These are phyloP conservation scores for Pestalotiopsis sp. DNA, from an alignment of 2,329 filamentous ascomycete genomes.

Conservation along the genomic window DNA sequence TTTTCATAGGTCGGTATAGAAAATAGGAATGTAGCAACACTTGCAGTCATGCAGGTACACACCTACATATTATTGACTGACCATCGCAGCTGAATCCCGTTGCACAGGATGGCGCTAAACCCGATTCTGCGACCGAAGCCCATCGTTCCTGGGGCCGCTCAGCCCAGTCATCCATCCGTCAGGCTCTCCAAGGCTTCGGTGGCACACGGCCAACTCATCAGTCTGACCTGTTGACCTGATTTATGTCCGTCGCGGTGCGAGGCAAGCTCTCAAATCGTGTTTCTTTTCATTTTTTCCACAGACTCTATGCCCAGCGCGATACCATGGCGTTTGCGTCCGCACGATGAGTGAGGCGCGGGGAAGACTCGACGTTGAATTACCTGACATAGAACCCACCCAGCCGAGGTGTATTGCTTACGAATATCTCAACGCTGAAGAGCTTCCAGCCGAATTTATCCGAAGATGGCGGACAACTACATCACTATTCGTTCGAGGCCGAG, in stretches of 20 bases:
- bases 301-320: not conserved
- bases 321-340: not conserved
- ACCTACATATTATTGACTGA: not conserved
- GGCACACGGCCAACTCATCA: not conserved
- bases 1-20: not conserved
- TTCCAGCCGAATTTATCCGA: not conserved
- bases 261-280: not conserved
- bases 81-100: not conserved
- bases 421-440: not conserved
- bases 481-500: conserved; percentile 55
- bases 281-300: not conserved
- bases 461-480: conserved; percentile 53
- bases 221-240: not conserved
- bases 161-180: not conserved
- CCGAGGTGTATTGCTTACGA: not conserved
- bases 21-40: not conserved
- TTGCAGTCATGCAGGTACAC: not conserved
- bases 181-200: not conserved
- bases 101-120: conserved; percentile 16
- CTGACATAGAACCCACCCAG: not conserved
- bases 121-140: conserved; percentile 20
- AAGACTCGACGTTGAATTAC: not conserved
- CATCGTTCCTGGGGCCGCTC: conserved; percentile 1
- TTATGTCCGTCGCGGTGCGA: not conserved
- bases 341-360: not conserved